Percentiles rank a stretch among this genome's conserved stretches.
These are phyloP conservation scores for Pseudozyma flocculosa DNA, from an alignment of 1,284 basidiomycete genomes.

Conservation along the genomic window DNA sequence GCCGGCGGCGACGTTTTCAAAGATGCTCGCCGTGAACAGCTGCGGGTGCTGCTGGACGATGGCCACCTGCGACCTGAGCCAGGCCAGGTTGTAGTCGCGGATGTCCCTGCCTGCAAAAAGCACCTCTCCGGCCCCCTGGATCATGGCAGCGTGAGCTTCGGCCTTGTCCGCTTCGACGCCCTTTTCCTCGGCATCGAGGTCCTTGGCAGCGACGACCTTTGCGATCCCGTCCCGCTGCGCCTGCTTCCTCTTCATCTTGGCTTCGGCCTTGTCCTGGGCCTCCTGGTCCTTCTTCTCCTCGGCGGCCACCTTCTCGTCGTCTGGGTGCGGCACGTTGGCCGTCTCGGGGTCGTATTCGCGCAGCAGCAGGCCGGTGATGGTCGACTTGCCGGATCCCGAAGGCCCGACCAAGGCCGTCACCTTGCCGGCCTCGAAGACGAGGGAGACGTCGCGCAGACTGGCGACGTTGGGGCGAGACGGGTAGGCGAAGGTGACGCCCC, in stretches of 20 bases:
- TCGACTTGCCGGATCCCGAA: constrained; percentile 58
- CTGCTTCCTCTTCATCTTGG: constrained; percentile 7
- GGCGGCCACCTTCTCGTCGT: constrained; percentile 14
- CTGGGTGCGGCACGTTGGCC: constrained; percentile 35
- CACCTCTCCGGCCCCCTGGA: constrained; percentile 43
- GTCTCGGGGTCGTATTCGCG: constrained; percentile 60
- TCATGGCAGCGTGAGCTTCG: constrained; percentile 1
- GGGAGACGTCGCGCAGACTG: constrained; percentile 42
- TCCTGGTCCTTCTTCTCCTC: constrained; percentile 7
- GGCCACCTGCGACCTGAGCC: constrained; percentile 60
- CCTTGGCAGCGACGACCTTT: neutral
- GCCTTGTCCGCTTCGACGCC: constrained; percentile 12
- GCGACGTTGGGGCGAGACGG: constrained; percentile 42
- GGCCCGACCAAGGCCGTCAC: constrained; percentile 58
- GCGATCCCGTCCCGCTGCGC: constrained; percentile 1
- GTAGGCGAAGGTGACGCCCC: constrained; percentile 53
- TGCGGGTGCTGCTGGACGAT: constrained; percentile 61
- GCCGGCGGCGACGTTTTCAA: constrained; percentile 55
- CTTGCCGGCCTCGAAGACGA: constrained; percentile 43
- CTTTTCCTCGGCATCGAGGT: constrained; percentile 6
- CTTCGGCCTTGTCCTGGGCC: neutral
- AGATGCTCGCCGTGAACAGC: constrained; percentile 51
- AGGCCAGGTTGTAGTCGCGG: constrained; percentile 58
- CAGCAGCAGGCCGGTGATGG: constrained; percentile 59
- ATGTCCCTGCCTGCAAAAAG: constrained; percentile 56